phyloP scores from a whole-genome alignment of 2,329 filamentous ascomycete species.

The Emmonsia crescens region DNA sequence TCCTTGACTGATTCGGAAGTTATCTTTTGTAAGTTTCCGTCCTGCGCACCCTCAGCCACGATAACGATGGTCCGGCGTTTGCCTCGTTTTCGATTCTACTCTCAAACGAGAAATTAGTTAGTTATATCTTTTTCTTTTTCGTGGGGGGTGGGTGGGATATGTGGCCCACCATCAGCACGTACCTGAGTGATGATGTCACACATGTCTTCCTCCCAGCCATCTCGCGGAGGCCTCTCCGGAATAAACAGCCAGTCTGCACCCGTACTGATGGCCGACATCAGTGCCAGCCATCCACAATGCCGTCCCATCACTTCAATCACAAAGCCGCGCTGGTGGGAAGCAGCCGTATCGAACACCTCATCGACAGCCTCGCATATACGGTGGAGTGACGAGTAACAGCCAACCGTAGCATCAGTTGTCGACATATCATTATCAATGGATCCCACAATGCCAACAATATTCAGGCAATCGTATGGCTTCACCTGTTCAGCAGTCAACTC shows the following conservation, averaged over 20 bases:
- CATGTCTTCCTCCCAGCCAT: conserved; percentile 88
- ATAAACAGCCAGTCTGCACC: conserved; percentile 97
- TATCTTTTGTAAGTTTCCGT: conserved; percentile 74
- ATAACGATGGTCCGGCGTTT: conserved; percentile 98
- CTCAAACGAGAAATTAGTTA: conserved; percentile 11
- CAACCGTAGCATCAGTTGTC: conserved; percentile 93
- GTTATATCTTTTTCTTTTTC: conserved; percentile 5
- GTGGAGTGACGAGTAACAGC: conserved; percentile 84
- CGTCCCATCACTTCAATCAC: conserved; percentile 98
- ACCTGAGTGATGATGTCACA: conserved; percentile 63
- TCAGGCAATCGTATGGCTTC: conserved; percentile 70
- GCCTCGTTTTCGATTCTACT: conserved; percentile 69
- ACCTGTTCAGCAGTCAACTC: conserved; percentile 62
- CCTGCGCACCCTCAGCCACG: conserved; percentile 87
- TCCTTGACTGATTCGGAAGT: conserved; percentile 71
- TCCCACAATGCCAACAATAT: conserved; percentile 91
- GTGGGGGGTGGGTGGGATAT: neutral
- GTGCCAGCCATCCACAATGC: conserved; percentile 92
- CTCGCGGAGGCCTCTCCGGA: conserved; percentile 78
- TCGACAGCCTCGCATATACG: conserved; percentile 94
- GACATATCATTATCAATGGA: conserved; percentile 98
- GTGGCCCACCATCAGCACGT: conserved; percentile 15
- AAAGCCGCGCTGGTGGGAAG: conserved; percentile 91
- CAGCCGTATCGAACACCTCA: conserved; percentile 84
- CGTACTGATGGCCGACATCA: conserved; percentile 91